Evolutionary conservation across 83 land plant genomes (phyloP).

Genomic region (Picea abies): DNA sequence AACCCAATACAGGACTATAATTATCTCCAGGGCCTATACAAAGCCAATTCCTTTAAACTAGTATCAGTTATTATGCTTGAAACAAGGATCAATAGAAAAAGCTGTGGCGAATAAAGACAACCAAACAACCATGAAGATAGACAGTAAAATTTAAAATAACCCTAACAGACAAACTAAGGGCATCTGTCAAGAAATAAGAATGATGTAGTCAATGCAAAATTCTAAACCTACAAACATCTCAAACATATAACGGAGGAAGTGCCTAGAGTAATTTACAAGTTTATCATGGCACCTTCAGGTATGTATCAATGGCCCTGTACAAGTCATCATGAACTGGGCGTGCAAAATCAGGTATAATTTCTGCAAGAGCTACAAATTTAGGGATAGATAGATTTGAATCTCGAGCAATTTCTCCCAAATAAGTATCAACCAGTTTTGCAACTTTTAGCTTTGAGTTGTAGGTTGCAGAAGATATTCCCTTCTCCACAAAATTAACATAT

Average conservation of each 20-base stretch:
- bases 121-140: neutral
- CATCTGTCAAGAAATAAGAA: no score
- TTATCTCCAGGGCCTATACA: neutral
- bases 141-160: neutral
- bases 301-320: conserved; percentile 60
- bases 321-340: conserved; percentile 60
- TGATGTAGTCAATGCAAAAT: no score
- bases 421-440: conserved; percentile 51
- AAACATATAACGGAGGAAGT: neutral
- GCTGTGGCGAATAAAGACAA: neutral
- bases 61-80: neutral
- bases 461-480: conserved; percentile 17
- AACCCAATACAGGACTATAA: neutral
- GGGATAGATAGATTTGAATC: conserved; percentile 43
- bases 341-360: conserved; percentile 52
- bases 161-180: no score
- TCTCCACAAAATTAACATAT: conserved; percentile 24
- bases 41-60: neutral
- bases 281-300: conserved; percentile 40
- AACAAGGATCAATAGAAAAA: neutral
- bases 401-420: conserved; percentile 47
- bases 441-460: conserved; percentile 37
- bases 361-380: conserved; percentile 47
- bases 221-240: no score
- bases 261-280: neutral